Percentiles rank a stretch among this genome's conserved stretches.
phyloP scores from a whole-genome alignment of 2,329 filamentous ascomycete species.

The Fusarium sp. region DNA sequence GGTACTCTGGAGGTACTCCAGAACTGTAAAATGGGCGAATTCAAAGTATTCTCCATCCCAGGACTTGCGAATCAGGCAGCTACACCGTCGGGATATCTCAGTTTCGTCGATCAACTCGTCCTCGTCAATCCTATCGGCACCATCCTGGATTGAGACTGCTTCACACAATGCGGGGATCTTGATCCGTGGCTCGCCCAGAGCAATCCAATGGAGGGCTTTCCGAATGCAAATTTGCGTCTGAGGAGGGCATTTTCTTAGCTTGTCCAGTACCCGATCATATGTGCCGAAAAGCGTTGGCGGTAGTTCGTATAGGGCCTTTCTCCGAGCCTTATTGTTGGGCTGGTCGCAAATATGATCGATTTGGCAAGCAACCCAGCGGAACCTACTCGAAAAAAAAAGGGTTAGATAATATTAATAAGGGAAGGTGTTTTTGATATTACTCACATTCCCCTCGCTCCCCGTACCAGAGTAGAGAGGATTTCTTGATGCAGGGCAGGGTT shows the following conservation, averaged over 20 bases:
- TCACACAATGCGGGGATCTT: conserved; percentile 13
- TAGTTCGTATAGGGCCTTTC: conserved; percentile 4
- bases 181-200: not conserved
- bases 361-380: conserved; percentile 30
- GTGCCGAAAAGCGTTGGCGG: conserved; percentile 20
- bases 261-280: conserved; percentile 16
- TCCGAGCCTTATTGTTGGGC: conserved; percentile 9
- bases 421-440: not conserved
- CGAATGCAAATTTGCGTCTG: conserved; percentile 1
- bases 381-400: conserved; percentile 1
- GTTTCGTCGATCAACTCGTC: conserved; percentile 14
- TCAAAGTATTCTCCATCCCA: conserved; percentile 16
- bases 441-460: conserved; percentile 18
- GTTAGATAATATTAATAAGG: too few relatives aligned
- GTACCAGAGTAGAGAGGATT: not conserved
- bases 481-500: conserved; percentile 9
- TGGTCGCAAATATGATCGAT: conserved; percentile 21
- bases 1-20: conserved; percentile 18
- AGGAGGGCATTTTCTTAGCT: not conserved
- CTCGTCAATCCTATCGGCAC: not conserved
- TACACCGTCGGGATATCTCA: conserved; percentile 6
- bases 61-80: conserved; percentile 16
- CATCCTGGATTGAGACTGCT: conserved; percentile 18
- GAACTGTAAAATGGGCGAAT: conserved; percentile 28
- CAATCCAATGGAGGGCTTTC: conserved; percentile 14